Base-by-base conservation (phyloP, 148 eudicot genomes). In the Dianthus caryophyllus region DNA sequence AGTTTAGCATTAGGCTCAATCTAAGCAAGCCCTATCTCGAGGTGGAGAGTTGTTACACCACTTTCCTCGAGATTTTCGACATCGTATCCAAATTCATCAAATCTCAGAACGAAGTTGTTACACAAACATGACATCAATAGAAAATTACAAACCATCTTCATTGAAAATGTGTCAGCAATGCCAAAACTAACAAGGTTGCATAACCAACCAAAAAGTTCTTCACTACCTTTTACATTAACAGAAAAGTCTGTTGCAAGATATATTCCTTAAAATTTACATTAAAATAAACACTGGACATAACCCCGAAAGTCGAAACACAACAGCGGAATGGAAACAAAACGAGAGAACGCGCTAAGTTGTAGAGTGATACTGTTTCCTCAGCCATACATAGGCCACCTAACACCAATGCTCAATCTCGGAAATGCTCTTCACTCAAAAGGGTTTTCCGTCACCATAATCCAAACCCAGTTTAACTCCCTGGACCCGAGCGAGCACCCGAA, bases 331-430 rank as follows among this genome's bases (percentile, higher is more conserved):
- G 72, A 63, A 57, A 65, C n/a, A 11, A 47, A 69, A n/a, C 69
- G 56, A 55, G 58, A 48, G 20, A 64, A 11, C 64, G 57, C 30
- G 70, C 29, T 64, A 21, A 39, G 57, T 26, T 64, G 53, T 43
- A 75, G 73, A 67, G 54, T 68, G 11, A 46, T 82, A 29, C 64
- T 78, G n/a, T 76, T 80, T 22, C 84, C 87, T 9, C 53, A 53
- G 33, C 87, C 82, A 14, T 73, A 65, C 29, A 71, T 70, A 60
- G 87, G 87, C 24, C 84, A 80, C 69, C 38, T 75, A 58, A 78
- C 73, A 14, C 84, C 87, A 13, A 80, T 80, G 87, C 55, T 83
- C 17, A 68, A 80, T 27, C 64, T 83, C 24, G 87, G 74, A 21
- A 59, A 70, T 18, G 69, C 68, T 29, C 82, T 83, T 20, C 75